Conservation (phyloP, 176 grass and related monocot species). For the Oryza meridionalis region DNA sequence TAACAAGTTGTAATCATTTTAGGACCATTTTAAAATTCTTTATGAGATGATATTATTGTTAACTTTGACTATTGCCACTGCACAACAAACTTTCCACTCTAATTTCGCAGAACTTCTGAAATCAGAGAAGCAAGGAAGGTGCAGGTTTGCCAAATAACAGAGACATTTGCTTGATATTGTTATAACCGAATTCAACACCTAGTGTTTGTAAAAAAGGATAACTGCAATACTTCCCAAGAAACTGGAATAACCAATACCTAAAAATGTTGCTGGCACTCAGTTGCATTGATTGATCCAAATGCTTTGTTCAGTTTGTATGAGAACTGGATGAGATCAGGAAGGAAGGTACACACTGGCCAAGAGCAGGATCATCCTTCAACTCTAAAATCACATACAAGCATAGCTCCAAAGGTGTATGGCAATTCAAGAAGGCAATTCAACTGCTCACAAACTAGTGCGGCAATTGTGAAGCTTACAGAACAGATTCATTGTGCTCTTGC, state of each 20-base stretch:
- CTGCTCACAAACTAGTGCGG: constrained; percentile 68
- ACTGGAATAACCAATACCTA: constrained; percentile 5
- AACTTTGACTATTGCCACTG: neutral
- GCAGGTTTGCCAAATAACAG: neutral
- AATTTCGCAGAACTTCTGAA: neutral
- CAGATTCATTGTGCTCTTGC: constrained; percentile 46
- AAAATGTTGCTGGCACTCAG: neutral
- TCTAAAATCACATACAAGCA: no score
- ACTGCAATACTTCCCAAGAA: neutral
- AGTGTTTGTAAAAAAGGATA: neutral
- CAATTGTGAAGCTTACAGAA: constrained; percentile 57
- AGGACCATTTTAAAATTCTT: neutral
- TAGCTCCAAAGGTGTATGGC: constrained; percentile 67
- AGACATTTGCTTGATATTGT: neutral
- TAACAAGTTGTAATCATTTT: neutral
- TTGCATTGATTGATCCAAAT: neutral
- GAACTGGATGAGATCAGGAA: no score
- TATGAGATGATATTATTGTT: neutral
- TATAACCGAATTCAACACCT: constrained; percentile 2
- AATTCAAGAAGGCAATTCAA: constrained; percentile 70
- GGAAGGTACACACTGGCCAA: no score
- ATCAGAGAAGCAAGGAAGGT: neutral
- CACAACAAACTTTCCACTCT: neutral
- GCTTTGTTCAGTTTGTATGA: no score
- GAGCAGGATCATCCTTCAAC: no score